Evolutionary conservation across 169 alveolate genomes (phyloP).

Genomic region (Toxoplasma gondii): DNA sequence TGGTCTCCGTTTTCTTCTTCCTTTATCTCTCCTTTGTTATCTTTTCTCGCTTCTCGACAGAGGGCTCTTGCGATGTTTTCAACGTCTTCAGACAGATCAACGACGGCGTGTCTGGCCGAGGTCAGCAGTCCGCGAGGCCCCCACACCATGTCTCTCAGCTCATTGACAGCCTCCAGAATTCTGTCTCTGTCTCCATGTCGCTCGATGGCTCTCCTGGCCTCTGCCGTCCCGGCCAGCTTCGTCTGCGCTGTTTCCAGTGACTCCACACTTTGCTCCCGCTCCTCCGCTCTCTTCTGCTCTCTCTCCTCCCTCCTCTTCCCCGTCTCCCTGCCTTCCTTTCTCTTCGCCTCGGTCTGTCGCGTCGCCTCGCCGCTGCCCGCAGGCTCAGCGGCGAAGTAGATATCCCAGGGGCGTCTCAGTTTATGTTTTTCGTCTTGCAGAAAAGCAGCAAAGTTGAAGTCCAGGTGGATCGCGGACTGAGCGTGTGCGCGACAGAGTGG

Average conservation of each 20-base stretch:
- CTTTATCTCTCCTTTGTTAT: too few relatives aligned
- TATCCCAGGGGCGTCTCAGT: conserved; percentile 5
- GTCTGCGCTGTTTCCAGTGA: background rate
- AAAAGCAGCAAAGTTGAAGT: background rate
- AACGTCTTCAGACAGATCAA: background rate
- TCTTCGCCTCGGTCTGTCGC: background rate
- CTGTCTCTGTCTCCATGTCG: background rate
- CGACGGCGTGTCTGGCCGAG: background rate
- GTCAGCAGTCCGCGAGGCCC: background rate
- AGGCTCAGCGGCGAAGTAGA: background rate
- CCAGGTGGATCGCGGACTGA: background rate
- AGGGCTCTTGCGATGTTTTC: background rate
- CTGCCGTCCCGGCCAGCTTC: background rate
- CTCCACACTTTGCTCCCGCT: background rate
- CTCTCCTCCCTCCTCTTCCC: background rate
- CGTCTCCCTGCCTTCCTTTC: background rate
- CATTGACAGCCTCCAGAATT: background rate
- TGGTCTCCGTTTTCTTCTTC: too few relatives aligned
- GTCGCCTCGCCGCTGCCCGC: background rate
- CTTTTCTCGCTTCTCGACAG: too few relatives aligned
- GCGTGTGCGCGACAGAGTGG: background rate
- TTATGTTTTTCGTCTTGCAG: background rate
- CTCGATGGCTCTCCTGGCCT: background rate
- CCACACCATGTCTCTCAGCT: background rate
- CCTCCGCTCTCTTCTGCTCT: background rate